Percentiles rank a stretch among this genome's conserved stretches.
These are phyloP conservation scores for Penicillium hordei DNA, from an alignment of 2,329 filamentous ascomycete species.

Conservation along the genomic window DNA sequence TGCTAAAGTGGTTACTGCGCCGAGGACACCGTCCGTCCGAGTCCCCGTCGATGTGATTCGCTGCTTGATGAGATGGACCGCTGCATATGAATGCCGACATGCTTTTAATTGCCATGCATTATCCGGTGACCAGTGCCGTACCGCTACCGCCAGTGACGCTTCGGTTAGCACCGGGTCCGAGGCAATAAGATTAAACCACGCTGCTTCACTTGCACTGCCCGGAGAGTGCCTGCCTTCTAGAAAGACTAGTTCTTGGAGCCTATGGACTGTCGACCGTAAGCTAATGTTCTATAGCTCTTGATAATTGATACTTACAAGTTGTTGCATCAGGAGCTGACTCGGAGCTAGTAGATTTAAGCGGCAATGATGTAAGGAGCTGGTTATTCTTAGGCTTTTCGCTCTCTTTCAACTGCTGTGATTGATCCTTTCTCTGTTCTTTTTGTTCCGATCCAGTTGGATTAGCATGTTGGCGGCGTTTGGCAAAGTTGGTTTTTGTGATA, in stretches of 20 bases:
- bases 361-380: background rate
- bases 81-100: conserved; percentile 17
- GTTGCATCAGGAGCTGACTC: background rate
- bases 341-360: background rate
- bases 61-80: conserved; percentile 22
- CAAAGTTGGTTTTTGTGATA: background rate
- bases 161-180: conserved; percentile 28
- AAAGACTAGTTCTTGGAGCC: background rate
- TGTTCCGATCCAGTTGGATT: background rate
- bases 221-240: background rate
- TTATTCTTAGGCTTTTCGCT: background rate
- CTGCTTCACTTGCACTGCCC: conserved; percentile 14
- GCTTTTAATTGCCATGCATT: conserved; percentile 20
- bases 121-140: conserved; percentile 25
- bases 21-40: conserved; percentile 24
- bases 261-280: background rate
- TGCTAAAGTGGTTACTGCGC: conserved; percentile 25
- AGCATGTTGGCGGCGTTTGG: background rate
- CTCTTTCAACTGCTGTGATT: background rate
- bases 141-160: conserved; percentile 24
- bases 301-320: background rate
- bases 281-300: background rate
- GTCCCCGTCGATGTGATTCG: conserved; percentile 16
- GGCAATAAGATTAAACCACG: conserved; percentile 24
- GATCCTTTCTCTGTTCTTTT: background rate